Conservation (phyloP, 306 rosid genomes). For the Gynostemma pentaphyllum region DNA sequence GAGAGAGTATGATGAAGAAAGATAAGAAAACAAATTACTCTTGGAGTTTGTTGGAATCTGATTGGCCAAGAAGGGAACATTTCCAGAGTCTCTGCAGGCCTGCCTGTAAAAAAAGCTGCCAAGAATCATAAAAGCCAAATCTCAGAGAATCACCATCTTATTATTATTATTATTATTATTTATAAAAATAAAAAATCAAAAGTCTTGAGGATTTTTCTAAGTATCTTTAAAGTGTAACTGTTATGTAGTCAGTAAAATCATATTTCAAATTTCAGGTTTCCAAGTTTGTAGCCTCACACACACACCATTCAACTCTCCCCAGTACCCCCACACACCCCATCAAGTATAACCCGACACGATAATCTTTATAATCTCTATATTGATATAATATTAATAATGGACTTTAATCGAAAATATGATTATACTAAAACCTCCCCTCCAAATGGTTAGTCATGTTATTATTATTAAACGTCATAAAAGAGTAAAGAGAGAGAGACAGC, state of each 20-base stretch:
- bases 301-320: constrained; percentile 31
- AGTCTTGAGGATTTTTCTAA: not conserved
- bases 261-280: constrained; percentile 37
- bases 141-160: constrained; percentile 6
- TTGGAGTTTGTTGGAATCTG: constrained; percentile 63
- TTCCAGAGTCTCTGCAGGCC: constrained; percentile 95
- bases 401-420: too few species aligned
- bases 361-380: too few species aligned
- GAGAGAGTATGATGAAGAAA: not conserved
- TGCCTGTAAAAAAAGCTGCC: constrained; percentile 70
- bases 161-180: too few species aligned
- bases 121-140: constrained; percentile 24
- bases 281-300: constrained; percentile 46
- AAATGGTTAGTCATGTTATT: constrained; percentile 26
- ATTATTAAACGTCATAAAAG: constrained; percentile 27
- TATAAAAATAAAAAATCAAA: not conserved
- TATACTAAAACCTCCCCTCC: too few species aligned
- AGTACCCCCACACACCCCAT: not conserved
- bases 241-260: constrained; percentile 70
- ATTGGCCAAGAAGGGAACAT: constrained; percentile 99
- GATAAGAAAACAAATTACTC: constrained; percentile 18
- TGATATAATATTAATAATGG: too few species aligned
- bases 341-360: too few species aligned
- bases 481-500: constrained; percentile 23
- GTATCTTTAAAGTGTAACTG: constrained; percentile 7